Evolutionary conservation across 768 basidiomycete species (phyloP), one percentile per base, ranked within the genome.

Genomic region (Agrocybe chaxingu): DNA sequence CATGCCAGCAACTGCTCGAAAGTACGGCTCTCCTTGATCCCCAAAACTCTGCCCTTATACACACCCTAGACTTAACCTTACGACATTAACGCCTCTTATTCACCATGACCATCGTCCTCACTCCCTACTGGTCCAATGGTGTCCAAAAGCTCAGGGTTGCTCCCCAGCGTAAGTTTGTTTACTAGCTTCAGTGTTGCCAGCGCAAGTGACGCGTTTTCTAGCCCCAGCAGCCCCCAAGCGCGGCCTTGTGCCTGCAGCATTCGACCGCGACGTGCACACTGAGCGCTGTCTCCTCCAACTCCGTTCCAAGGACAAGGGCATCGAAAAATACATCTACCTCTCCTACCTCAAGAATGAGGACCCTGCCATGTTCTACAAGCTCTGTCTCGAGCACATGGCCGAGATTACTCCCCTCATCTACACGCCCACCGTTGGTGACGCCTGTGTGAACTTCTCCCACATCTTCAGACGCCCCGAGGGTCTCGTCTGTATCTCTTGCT

Each of bases 391-490:
- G 39, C 76, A 92, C 63, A 83, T 92, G 80, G 59, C 80, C 29
- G 89, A 80, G 58, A 72, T 80, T 73, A 74, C 76, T 59, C 92
- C 93, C 10, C 76, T 94, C 38, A 91, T 96, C 48, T 96, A 95
- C 65, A 96, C 93, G 0, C 93, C 93, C 0, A 92, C 89, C 10
- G 92, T 96, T 29, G 93, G 93, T 19, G 91, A 95, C 59, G 93
- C 92, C 3, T 94, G 92, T 63, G 64, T 90, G 57, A 85, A 90
- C 60, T 93, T 81, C 70, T 88, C 85, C 16, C 81, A 86, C 53
- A 91, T 85, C 56, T 91, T 84, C 64, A 74, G 87, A 55, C 76
- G 79, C 36, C 82, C 88, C 0, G 88, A 91, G 63, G 89, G 89
- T 38, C 66, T 86, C 66, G 80, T 93, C 56, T 46, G 75, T 68